Percentiles rank a stretch among this genome's conserved stretches.
Evolutionary conservation across 225 moss, liverwort and hornwort genomes (phyloP).

Genomic region (Marchantia polymorpha): DNA sequence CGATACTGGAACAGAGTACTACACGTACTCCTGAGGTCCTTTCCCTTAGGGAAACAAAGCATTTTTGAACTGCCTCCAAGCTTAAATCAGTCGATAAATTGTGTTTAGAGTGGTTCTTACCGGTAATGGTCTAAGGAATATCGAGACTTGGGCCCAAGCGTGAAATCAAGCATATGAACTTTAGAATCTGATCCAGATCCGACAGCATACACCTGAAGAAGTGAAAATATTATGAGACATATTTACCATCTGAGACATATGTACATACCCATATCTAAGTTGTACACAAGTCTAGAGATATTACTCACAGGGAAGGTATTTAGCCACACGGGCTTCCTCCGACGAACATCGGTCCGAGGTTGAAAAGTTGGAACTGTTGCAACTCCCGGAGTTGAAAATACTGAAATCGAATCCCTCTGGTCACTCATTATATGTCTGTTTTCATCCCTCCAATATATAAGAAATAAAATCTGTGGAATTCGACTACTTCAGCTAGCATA

Average conservation of each 20-base stretch:
- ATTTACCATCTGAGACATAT: neutral
- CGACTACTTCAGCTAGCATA: neutral
- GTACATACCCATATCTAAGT: no score
- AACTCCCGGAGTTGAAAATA: neutral
- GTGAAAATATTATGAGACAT: neutral
- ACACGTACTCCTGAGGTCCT: neutral
- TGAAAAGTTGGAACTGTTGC: constrained; percentile 20
- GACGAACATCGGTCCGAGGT: constrained; percentile 37
- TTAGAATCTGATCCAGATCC: constrained; percentile 53
- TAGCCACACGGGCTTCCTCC: constrained; percentile 78
- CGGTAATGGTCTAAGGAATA: constrained; percentile 50
- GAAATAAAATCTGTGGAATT: neutral
- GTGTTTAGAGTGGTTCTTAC: constrained; percentile 34
- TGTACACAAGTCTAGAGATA: constrained; percentile 10
- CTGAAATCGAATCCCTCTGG: constrained; percentile 5
- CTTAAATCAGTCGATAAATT: neutral
- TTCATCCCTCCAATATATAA: neutral
- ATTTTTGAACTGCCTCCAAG: neutral
- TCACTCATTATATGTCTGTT: constrained; percentile 22
- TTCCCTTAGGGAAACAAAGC: neutral
- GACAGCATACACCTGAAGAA: constrained; percentile 70
- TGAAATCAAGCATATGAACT: constrained; percentile 74
- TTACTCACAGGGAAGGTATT: constrained; percentile 63
- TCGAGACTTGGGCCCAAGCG: constrained; percentile 53
- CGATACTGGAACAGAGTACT: neutral